Conservation (phyloP, 2,329 filamentous ascomycete species). For the Penicillium capsulatum region DNA sequence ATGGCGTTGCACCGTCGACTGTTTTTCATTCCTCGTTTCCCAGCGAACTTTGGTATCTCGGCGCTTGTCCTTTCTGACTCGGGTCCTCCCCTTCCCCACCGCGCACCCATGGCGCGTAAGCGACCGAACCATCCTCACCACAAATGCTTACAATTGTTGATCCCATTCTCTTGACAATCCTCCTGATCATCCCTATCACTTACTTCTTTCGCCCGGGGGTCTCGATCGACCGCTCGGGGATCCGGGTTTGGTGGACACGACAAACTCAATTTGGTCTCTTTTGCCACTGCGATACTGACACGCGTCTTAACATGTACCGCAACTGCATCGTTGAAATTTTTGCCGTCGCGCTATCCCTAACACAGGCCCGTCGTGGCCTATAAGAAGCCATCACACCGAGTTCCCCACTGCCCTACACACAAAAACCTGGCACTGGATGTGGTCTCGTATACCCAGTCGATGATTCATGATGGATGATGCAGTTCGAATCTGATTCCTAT, state of each 20-base stretch:
- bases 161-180: no score
- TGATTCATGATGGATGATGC: no score
- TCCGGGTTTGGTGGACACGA: constrained; percentile 5
- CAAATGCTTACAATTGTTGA: no score
- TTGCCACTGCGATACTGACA: constrained; percentile 5
- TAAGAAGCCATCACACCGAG: constrained; percentile 6
- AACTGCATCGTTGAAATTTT: constrained; percentile 15
- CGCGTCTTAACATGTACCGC: constrained; percentile 10
- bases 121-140: no score
- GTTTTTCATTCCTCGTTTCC: constrained; percentile 25
- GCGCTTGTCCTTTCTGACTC: background rate
- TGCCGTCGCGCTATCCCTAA: constrained; percentile 17
- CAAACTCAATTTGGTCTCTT: constrained; percentile 8
- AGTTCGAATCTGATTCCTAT: no score
- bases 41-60: constrained; percentile 11
- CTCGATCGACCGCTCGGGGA: constrained; percentile 1
- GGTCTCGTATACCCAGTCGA: constrained; percentile 1
- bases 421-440: no score
- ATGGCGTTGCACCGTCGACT: constrained; percentile 17
- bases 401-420: constrained; percentile 1
- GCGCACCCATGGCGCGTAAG: no score
- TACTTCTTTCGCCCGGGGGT: background rate
- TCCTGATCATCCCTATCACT: no score
- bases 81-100: background rate
- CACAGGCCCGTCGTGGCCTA: constrained; percentile 7